These are phyloP conservation scores for Bipolaris victoriae DNA, from an alignment of 2,329 filamentous ascomycete species.

Conservation along the genomic window DNA sequence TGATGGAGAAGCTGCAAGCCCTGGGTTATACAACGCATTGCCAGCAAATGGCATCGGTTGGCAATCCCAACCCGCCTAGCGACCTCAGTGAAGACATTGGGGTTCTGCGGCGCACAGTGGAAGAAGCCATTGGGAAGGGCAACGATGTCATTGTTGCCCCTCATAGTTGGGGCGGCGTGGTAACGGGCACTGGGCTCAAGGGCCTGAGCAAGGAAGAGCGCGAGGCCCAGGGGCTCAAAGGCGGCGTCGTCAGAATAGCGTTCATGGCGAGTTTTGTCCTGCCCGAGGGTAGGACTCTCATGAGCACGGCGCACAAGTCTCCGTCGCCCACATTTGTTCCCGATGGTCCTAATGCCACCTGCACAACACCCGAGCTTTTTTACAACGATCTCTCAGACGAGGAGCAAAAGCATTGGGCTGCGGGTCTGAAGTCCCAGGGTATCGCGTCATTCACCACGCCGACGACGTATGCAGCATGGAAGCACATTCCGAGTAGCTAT, in stretches of 20 bases:
- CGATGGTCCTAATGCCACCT: too few relatives aligned
- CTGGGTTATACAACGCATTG: constrained; percentile 39
- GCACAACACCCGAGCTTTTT: constrained; percentile 15
- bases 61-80: constrained; percentile 30
- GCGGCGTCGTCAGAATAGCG: constrained; percentile 46
- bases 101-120: constrained; percentile 40
- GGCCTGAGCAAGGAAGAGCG: constrained; percentile 47
- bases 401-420: constrained; percentile 31
- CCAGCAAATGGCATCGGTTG: constrained; percentile 38
- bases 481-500: constrained; percentile 45
- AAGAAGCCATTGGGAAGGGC: constrained; percentile 45
- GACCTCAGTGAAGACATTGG: constrained; percentile 46
- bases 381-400: constrained; percentile 40
- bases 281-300: constrained; percentile 43
- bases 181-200: constrained; percentile 46
- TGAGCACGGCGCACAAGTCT: background rate
- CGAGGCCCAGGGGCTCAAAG: constrained; percentile 44
- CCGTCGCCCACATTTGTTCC: too few relatives aligned
- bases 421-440: constrained; percentile 27
- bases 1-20: constrained; percentile 37
- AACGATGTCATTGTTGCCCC: constrained; percentile 53
- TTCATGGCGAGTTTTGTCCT: constrained; percentile 50
- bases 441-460: constrained; percentile 33
- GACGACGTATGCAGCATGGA: constrained; percentile 42
- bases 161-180: constrained; percentile 55